Conservation (phyloP, 306 rosid genomes). For the Quercus ilex region DNA sequence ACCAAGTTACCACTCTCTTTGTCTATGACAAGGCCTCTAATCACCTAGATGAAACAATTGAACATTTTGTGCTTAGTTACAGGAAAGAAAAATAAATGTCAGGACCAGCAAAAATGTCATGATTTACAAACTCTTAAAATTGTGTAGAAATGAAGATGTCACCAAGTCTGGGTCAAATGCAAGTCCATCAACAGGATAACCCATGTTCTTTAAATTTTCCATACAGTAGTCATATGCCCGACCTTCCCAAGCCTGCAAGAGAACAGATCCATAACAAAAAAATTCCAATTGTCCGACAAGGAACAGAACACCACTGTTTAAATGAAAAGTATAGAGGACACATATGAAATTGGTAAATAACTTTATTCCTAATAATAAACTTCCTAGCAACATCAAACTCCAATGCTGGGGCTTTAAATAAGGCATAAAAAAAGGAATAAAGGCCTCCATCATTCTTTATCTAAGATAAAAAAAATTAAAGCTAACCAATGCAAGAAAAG, state of each 20-base stretch:
- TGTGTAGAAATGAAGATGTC: conserved; percentile 25
- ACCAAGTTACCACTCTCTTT: conserved; percentile 94
- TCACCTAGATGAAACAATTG: conserved; percentile 57
- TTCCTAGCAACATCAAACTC: background rate
- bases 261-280: conserved; percentile 14
- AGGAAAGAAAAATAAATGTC: conserved; percentile 2
- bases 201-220: conserved; percentile 85
- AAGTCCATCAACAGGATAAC: conserved; percentile 91
- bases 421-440: background rate
- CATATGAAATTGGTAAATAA: conserved; percentile 8
- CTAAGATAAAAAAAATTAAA: background rate
- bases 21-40: conserved; percentile 98
- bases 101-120: conserved; percentile 13
- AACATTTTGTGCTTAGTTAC: conserved; percentile 13
- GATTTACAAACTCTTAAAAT: background rate
- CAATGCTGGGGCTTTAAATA: too few species aligned
- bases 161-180: conserved; percentile 94
- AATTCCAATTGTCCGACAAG: conserved; percentile 12
- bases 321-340: conserved; percentile 8
- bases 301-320: conserved; percentile 2
- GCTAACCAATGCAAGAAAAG: background rate
- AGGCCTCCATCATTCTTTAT: conserved; percentile 5
- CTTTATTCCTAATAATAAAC: background rate
- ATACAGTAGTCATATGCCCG: conserved; percentile 94
- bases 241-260: conserved; percentile 96